Base-by-base conservation (phyloP, 2,329 filamentous ascomycete species). In the Nothophaeocryptopus gaeumannii region DNA sequence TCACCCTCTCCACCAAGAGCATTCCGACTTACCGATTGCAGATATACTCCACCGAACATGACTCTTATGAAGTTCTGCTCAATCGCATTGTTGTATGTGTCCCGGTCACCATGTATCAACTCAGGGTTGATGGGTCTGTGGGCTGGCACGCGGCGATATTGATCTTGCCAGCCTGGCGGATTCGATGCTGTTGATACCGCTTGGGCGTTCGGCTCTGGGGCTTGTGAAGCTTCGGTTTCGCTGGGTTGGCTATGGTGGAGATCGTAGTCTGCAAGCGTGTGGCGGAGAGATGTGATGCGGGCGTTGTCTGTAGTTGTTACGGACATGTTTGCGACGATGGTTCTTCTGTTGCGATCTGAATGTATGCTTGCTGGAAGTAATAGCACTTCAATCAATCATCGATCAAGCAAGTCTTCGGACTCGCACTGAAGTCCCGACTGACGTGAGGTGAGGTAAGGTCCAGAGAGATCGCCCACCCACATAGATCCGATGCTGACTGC, bases 61-160 rank as follows among this genome's bases (percentile, higher is more conserved):
- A 75, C 63, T 14, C 67, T 62, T 13, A 81, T 68, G 57, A 81
- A 79, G 5, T 67, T 68, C 36, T 64, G 63, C 59, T 80, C 78
- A 5, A 68, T 64, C 1, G 54, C 56, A 58, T 73, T 78, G n/a
- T 60, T 62, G 34, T 74, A 76, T 0, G 70, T 70, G 2, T 74
- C 66, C n/a, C 78, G 61, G 43, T 73, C 63, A 3, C 60, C 65
- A 5, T 43, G 16, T 9, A 53, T 38, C 45, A 77, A 61, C 33
- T 73, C 58, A 3, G 63, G 67, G 47, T 78, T 75, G 1, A 74
- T 61, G 0, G 76, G 75, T 10, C 76, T 67, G 54, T 77, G 74
- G 1, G 67, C 55, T 2, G 78, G 78, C 1, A 80, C 67, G 31
- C 75, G 69, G 38, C 74, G 69, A 54, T 76, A 71, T 43, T 76